phyloP scores from a whole-genome alignment of 2,329 filamentous ascomycete genomes.

The Xylariaceae sp. region DNA sequence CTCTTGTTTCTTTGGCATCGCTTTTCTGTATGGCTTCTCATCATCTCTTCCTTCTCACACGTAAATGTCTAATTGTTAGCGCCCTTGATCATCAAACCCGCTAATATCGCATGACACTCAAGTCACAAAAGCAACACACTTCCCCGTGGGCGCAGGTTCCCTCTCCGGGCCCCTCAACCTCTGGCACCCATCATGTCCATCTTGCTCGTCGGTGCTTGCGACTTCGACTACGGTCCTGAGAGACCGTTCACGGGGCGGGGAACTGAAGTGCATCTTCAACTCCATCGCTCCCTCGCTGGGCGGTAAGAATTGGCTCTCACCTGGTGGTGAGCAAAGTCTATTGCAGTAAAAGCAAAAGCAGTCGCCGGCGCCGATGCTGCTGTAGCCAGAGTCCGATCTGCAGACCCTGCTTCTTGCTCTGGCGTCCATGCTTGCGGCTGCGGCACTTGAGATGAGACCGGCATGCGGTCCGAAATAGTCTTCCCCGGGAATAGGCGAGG shows the following conservation, averaged over 20 bases:
- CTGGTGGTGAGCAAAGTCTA: not conserved
- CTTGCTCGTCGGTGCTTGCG: not conserved
- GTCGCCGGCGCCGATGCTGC: conserved; percentile 6
- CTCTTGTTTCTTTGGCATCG: not conserved
- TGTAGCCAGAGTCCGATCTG: conserved; percentile 8
- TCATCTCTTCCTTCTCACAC: not conserved
- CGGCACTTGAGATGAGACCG: not conserved
- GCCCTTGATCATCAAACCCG: not conserved
- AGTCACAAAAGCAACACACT: not conserved
- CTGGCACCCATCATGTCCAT: not conserved
- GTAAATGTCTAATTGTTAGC: not conserved
- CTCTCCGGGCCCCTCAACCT: no score
- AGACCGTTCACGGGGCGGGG: not conserved
- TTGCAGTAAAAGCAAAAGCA: conserved; percentile 1
- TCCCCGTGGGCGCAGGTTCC: not conserved
- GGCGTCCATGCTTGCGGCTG: not conserved
- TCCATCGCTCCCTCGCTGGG: not conserved
- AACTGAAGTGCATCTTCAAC: not conserved
- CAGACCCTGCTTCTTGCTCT: not conserved
- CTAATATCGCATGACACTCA: not conserved
- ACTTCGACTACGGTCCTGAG: not conserved
- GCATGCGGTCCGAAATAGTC: not conserved
- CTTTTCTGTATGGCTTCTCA: not conserved
- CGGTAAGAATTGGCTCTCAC: not conserved
- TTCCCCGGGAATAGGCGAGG: not conserved